Base-by-base conservation (phyloP, 208 protist species). In the Leishmania gerbilli region DNA sequence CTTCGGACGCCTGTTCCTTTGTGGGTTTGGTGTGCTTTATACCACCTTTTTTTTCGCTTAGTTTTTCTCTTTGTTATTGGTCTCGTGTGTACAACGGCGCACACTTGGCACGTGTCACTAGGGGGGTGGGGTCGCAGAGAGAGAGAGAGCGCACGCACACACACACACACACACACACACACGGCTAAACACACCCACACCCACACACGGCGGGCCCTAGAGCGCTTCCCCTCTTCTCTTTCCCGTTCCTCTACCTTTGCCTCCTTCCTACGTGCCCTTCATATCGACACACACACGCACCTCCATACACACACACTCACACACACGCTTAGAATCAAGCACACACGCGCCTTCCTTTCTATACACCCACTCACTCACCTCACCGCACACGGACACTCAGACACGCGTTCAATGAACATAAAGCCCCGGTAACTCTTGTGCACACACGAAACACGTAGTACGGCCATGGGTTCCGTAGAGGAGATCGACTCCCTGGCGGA, bases 401-500 rank as follows among this genome's bases (percentile, higher is more conserved):
- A 15, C 40, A 53, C 68, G 68, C 13, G 40, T 53, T 74, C 11
- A 74, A 74, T 74, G 45, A 34, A 24, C 21, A 53, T 74, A 49
- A 42, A 19, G n/a, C 9, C 2, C 40, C 6, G n/a, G 7, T 74
- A 42, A 74, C 45, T 84, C 79, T 31, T 3, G 17, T 31, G 24
- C 56, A 31, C 17, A 62, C 17, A 62, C 56, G 7, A 31, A 62
- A 53, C 11, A 55, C 68, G 27, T 31, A 53, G 24, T 1, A 53
- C 27, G 51, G 9, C n/a, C 19, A 92, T 92, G 90, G 79, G 84
- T 9, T 89, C 86, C 7, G 88, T 97, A 27, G 79, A 84, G 15
- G 90, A 95, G 80, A 82, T 97, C 60, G 88, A 97, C 79, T 79
- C 78, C 60, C 77, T 93, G n/a, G 85, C 93, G 40, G 89, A 93